phyloP scores from a whole-genome alignment of 192 early-diverging fungal genomes.

The Backusella australiensis region DNA sequence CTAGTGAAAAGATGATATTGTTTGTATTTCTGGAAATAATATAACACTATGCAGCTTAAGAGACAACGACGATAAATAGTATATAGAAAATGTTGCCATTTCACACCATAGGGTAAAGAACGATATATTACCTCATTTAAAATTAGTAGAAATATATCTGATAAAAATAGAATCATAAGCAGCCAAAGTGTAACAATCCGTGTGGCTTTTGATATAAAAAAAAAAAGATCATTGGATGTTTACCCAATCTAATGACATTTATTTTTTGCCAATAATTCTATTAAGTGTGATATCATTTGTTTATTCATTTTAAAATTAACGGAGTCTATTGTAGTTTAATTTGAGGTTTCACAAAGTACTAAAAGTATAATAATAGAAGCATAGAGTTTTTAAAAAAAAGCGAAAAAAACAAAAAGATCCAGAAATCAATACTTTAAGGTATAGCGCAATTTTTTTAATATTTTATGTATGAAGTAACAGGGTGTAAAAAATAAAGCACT shows the following conservation, averaged over 20 bases:
- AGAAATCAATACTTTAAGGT: not conserved
- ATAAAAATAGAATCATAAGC: not conserved
- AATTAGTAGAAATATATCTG: not conserved
- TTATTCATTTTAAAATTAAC: not conserved
- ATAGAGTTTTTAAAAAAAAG: not conserved
- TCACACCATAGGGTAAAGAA: not conserved
- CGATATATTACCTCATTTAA: not conserved
- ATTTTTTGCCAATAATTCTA: not conserved
- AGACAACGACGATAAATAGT: not conserved
- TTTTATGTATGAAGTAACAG: not conserved
- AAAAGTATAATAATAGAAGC: not conserved
- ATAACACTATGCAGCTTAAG: too few relatives aligned
- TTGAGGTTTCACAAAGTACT: not conserved
- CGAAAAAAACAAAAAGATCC: not conserved
- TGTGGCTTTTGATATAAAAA: not conserved
- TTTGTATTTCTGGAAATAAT: too few relatives aligned
- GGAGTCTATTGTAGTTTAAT: not conserved
- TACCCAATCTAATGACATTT: not conserved
- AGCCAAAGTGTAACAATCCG: not conserved
- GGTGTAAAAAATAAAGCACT: not conserved
- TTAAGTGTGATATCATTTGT: not conserved
- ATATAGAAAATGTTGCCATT: not conserved
- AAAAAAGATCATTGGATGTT: not conserved
- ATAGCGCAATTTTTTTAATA: not conserved
- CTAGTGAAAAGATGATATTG: too few relatives aligned